Conservation (phyloP, 2,329 filamentous ascomycete species). For the Myriosclerotinia curreyana region DNA sequence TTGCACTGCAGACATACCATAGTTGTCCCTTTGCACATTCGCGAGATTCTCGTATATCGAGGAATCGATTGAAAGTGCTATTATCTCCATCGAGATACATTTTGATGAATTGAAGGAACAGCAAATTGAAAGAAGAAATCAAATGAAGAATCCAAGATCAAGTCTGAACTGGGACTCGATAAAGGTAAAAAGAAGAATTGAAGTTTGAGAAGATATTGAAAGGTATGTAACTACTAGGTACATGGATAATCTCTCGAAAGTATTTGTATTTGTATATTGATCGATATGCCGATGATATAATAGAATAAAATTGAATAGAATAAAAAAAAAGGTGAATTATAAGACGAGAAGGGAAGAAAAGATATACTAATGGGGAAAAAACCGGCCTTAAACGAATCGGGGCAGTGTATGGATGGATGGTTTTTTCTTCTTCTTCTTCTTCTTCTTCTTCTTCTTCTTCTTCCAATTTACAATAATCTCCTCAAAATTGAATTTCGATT, state of each 20-base stretch:
- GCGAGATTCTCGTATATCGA: conserved; percentile 14
- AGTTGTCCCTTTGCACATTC: conserved; percentile 8
- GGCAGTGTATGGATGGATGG: no score
- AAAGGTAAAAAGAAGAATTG: neutral
- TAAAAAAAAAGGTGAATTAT: neutral
- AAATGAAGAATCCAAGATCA: neutral
- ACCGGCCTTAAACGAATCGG: no score
- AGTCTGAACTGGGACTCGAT: neutral
- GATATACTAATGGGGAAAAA: no score
- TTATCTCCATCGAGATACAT: conserved; percentile 16
- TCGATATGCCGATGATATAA: neutral
- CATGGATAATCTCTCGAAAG: conserved; percentile 1
- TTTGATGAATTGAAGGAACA: neutral
- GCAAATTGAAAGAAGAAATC: neutral
- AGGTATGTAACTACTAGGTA: neutral
- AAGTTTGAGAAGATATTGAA: neutral
- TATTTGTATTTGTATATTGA: no score
- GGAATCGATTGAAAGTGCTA: neutral
- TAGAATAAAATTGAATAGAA: neutral
- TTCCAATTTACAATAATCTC: no score
- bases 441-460: no score
- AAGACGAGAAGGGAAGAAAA: no score
- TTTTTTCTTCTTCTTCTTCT: no score
- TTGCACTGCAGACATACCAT: conserved; percentile 17
- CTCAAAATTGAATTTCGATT: no score